Evolutionary conservation across 306 rosid genomes (phyloP), one percentile per base, ranked within the genome.

Genomic region (Hylodesmum podocarpum): DNA sequence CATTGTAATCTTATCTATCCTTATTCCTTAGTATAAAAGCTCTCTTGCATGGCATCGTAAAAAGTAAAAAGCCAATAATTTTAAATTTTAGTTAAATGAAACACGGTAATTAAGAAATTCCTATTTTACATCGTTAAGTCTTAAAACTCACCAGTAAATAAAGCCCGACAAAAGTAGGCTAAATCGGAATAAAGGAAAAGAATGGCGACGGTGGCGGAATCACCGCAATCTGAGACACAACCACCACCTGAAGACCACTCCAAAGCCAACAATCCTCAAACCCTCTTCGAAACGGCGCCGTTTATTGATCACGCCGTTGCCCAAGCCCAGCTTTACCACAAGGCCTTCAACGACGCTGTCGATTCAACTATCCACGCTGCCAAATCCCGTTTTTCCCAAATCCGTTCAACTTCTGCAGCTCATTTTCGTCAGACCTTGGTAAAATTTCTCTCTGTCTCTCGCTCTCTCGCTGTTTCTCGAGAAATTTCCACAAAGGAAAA

Each of bases 321-420:
- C 53, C 96, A 94, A 75, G 94, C 91, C 73, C 84, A 62, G 58
- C 46, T 86, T 25, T 91, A 94, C 82, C 88, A 90, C 74, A 83
- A 82, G 72, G 73, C 75, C 55, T 51, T 83, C 40, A 73, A 88
- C 59, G 92, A 88, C 27, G 75, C 89, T 5, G 21, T 90, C 31
- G 89, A 89, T 8, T 87, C 95, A 66, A 71, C 96, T 27, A 15
- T 89, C 24, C 81, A 86, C 77, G 86, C 88, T 49, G 88, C 95
- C 36, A 86, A 83, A 31, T 82, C 88, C 28, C 91, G 92, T 22
- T 72, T 94, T 36, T 89, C 89, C 44, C 89, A 92, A 86, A 89
- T 94, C 73, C 90, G 86, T 8, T 87, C 92, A 55, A 90, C 93
- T 33, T 87, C 97, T 71, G 85, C 89, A 0, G 93, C 89, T 53